Evolutionary conservation across 805 yeast genomes (phyloP).

Genomic region (Peterozyma toletana): DNA sequence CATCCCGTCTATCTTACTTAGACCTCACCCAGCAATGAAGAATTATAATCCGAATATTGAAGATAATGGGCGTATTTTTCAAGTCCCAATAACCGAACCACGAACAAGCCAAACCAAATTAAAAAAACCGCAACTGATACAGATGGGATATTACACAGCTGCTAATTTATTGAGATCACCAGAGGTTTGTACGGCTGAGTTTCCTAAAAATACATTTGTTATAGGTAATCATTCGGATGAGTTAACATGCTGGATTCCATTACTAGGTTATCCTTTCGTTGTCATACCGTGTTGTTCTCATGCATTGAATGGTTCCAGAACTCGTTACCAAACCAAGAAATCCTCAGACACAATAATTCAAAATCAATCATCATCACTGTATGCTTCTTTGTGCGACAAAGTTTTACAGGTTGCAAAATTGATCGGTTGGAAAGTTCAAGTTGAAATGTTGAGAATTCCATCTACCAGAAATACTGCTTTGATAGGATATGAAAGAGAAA

Average conservation of each 20-base stretch:
- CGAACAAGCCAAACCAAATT: neutral
- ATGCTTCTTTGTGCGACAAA: slow-evolving; percentile 82
- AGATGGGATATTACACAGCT: slow-evolving; percentile 48
- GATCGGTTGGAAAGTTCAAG: slow-evolving; percentile 80
- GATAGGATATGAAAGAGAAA: slow-evolving; percentile 47
- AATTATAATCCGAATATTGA: slow-evolving; percentile 43
- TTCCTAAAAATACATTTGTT: slow-evolving; percentile 65
- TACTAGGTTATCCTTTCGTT: slow-evolving; percentile 78
- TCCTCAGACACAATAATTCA: slow-evolving; percentile 2
- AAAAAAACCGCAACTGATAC: slow-evolving; percentile 8
- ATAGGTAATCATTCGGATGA: slow-evolving; percentile 97
- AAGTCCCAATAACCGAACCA: slow-evolving; percentile 31
- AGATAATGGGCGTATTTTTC: slow-evolving; percentile 58
- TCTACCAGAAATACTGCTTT: slow-evolving; percentile 91
- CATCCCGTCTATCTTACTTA: slow-evolving; percentile 66
- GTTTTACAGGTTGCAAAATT: slow-evolving; percentile 59
- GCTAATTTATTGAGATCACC: slow-evolving; percentile 42
- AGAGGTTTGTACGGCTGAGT: slow-evolving; percentile 56
- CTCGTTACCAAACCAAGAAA: slow-evolving; percentile 41
- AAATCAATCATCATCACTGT: slow-evolving; percentile 43
- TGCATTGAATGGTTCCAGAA: slow-evolving; percentile 67
- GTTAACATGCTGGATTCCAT: slow-evolving; percentile 91
- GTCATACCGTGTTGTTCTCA: slow-evolving; percentile 97
- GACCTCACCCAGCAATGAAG: slow-evolving; percentile 61
- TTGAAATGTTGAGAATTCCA: slow-evolving; percentile 87